These are phyloP conservation scores for Cladosporium oxysporum DNA, from an alignment of 2,329 filamentous ascomycete genomes.

Conservation along the genomic window DNA sequence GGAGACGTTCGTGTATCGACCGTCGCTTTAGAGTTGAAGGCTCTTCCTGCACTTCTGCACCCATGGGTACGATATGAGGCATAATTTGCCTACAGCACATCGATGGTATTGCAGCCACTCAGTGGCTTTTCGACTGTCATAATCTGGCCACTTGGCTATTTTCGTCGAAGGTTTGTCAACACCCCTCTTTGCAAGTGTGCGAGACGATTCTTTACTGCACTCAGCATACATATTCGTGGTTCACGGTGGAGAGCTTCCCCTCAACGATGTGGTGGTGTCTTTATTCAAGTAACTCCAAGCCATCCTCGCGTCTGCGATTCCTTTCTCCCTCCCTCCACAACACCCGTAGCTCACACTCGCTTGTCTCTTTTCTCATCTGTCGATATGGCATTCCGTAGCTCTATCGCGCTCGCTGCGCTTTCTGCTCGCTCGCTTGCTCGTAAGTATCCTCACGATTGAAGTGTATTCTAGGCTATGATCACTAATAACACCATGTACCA, in stretches of 20 bases:
- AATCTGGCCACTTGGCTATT: not conserved
- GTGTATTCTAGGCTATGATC: not conserved
- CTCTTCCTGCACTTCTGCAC: not conserved
- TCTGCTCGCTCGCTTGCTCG: constrained; percentile 8
- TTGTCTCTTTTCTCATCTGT: not conserved
- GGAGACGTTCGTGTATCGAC: not conserved
- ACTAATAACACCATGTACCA: not conserved
- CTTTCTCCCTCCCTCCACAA: not conserved
- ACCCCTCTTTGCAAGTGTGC: not conserved
- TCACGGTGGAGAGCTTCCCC: not conserved
- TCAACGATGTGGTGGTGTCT: not conserved
- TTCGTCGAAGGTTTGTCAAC: not conserved
- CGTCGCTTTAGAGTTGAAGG: not conserved
- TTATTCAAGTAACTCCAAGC: not conserved
- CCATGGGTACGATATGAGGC: not conserved
- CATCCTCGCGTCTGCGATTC: not conserved
- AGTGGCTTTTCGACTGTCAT: not conserved
- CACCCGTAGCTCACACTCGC: not conserved
- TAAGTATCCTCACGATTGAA: not conserved
- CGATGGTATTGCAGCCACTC: not conserved
- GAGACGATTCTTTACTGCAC: not conserved
- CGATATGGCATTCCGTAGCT: constrained; percentile 15
- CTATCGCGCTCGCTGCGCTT: constrained; percentile 11
- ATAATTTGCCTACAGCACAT: not conserved
- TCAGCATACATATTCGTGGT: not conserved